Base-by-base conservation (phyloP, 2,329 filamentous ascomycete genomes). In the Sporothrix brasiliensis region DNA sequence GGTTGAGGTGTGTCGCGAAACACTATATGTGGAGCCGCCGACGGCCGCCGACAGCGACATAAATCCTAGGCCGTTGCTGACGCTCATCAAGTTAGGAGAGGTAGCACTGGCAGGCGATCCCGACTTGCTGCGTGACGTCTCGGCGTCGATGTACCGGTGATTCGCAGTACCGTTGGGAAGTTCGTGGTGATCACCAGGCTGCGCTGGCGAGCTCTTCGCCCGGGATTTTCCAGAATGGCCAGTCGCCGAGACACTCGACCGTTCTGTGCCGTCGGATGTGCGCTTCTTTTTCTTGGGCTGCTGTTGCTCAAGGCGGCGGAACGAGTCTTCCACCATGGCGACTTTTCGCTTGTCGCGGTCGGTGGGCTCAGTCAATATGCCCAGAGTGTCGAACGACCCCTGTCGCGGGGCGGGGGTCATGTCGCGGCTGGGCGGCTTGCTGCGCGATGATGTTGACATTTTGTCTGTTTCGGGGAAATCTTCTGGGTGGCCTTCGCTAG, bases 321-420 rank as follows among this genome's bases (percentile, higher is more conserved):
- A 87, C 1, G 86, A 83, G 71, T 89, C 87, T 74, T 91, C 88
- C 0, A 89, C 83, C 84, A 88, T 88, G 24, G 87, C 86, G 13
- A 90, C 84, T 74, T 91, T 91, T 49, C 88, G 82, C 78, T 91
- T 90, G 72, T 91, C 88, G 41, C 88, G 84, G 73, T 90, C 88
- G 0, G 88, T 89, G 7, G 85, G 86, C 73, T 89, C 88, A 0
- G 87, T 89, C 70, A 89, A 79, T 74, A 89, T 88, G 4, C 85
- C 86, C 1, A 86, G 78, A 11, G 86, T 86, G 67, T 89, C 84
- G 70, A 87, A 85, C 0, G 87, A 86, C 34, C 88, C 88, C 74
- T 88, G 85, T 7, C 85, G 83, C 79, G 73, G 73, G 2, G 80
- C 80, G 2, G 89, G 89, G 2, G 89, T 91, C 73, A 87, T 82